A percentile compares a stretch with the other conserved stretches of the same genome.
Conservation (phyloP, 768 basidiomycete species). For the Boletus rubropictus region DNA sequence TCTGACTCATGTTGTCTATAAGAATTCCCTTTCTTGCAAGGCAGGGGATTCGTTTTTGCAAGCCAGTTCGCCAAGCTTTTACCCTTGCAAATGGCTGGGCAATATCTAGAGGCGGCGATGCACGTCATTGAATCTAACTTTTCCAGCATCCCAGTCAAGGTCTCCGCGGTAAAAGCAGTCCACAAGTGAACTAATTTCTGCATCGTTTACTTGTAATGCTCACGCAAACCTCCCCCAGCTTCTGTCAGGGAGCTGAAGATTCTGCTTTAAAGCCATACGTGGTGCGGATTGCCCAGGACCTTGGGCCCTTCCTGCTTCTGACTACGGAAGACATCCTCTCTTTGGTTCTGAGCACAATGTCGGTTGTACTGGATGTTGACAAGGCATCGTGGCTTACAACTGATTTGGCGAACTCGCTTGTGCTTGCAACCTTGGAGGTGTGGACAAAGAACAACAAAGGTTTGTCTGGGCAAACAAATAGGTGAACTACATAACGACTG, state of each 20-base stretch:
- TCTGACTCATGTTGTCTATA: background rate
- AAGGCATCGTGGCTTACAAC: slow-evolving; percentile 65
- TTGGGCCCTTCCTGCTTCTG: slow-evolving; percentile 75
- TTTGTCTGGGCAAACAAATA: slow-evolving; percentile 21
- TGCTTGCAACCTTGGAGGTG: slow-evolving; percentile 63
- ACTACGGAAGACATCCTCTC: slow-evolving; percentile 86
- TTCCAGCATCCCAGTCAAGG: slow-evolving; percentile 81
- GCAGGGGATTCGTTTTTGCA: slow-evolving; percentile 90
- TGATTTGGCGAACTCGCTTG: slow-evolving; percentile 62
- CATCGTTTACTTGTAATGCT: background rate
- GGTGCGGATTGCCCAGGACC: slow-evolving; percentile 67
- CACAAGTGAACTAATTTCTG: slow-evolving; percentile 63
- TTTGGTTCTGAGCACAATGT: slow-evolving; percentile 80
- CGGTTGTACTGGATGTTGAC: slow-evolving; percentile 71
- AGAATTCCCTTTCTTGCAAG: slow-evolving; percentile 93
- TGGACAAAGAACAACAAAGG: slow-evolving; percentile 89
- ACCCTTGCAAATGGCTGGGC: slow-evolving; percentile 64
- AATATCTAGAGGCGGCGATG: slow-evolving; percentile 84
- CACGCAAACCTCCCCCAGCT: slow-evolving; percentile 39
- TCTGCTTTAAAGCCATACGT: slow-evolving; percentile 59
- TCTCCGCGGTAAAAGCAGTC: slow-evolving; percentile 90
- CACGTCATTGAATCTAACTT: slow-evolving; percentile 72
- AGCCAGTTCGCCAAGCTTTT: slow-evolving; percentile 79
- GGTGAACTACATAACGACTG: background rate
- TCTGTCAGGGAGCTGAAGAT: slow-evolving; percentile 57